Conservation (phyloP, 495 filamentous ascomycete genomes). For the Penicillium lividum region DNA sequence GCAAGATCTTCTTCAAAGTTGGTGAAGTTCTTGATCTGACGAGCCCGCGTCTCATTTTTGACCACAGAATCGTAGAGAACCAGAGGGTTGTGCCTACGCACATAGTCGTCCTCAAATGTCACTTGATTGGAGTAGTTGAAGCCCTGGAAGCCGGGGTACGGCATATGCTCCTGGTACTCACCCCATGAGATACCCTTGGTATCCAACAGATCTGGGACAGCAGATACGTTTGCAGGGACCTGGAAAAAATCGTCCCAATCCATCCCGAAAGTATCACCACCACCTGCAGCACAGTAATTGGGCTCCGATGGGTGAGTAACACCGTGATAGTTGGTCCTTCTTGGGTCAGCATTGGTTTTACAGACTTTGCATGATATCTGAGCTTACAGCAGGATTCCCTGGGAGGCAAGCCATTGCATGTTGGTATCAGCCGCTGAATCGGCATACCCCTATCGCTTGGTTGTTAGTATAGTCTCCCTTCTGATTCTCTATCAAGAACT, state of each 20-base stretch:
- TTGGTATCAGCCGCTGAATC: neutral
- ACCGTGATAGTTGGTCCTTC: neutral
- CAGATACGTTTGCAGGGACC: constrained; percentile 34
- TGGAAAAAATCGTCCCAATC: constrained; percentile 5
- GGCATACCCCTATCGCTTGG: no score
- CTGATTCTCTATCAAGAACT: neutral
- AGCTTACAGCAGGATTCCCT: neutral
- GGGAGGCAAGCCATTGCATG: neutral
- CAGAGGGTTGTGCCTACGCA: neutral
- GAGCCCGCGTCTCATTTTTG: neutral
- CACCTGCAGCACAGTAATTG: neutral
- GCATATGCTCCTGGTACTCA: neutral
- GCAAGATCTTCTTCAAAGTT: neutral
- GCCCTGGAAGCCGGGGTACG: neutral
- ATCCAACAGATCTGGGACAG: neutral
- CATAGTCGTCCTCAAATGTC: neutral
- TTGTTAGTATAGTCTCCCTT: no score
- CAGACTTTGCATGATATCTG: no score
- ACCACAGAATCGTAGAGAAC: neutral
- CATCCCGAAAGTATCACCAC: neutral
- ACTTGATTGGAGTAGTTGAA: neutral
- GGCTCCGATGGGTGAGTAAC: neutral
- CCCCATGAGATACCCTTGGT: neutral
- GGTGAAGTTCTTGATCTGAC: neutral
- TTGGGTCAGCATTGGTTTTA: no score